A percentile compares a stretch with the other conserved stretches of the same genome.
Conservation (phyloP, 2,329 filamentous ascomycete genomes). For the Paecilomyces niveus region DNA sequence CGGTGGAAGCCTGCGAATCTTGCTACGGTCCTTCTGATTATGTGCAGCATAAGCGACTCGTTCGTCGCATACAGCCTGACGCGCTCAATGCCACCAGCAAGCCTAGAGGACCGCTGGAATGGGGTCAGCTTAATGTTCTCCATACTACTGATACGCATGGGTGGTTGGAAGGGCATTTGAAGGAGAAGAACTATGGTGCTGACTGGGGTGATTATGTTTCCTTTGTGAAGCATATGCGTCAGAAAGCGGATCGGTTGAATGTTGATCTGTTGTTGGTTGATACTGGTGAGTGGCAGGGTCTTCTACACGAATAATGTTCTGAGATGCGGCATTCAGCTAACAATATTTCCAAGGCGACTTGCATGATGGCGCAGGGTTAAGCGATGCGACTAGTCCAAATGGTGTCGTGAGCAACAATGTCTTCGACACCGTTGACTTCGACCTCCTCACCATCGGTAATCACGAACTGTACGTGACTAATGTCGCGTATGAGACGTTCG, state of each 20-base stretch:
- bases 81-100: conserved; percentile 11
- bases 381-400: conserved; percentile 53
- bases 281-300: conserved; percentile 39
- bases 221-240: conserved; percentile 54
- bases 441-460: conserved; percentile 52
- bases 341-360: conserved; percentile 42
- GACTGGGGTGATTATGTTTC: conserved; percentile 61
- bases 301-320: too few relatives aligned
- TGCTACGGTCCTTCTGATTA: conserved; percentile 13
- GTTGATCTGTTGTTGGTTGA: conserved; percentile 57
- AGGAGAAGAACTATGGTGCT: conserved; percentile 57
- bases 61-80: conserved; percentile 15
- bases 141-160: conserved; percentile 58
- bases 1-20: conserved; percentile 9
- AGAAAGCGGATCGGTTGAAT: conserved; percentile 48
- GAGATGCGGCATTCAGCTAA: background rate
- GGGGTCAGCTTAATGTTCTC: conserved; percentile 57
- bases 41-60: conserved; percentile 10
- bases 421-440: conserved; percentile 48
- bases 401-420: conserved; percentile 48
- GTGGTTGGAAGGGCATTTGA: conserved; percentile 55
- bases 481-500: conserved; percentile 56
- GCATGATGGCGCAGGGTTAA: conserved; percentile 59
- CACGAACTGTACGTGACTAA: conserved; percentile 60
- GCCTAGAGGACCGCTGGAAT: conserved; percentile 18